A percentile compares a stretch with the other conserved stretches of the same genome.
phyloP scores from a whole-genome alignment of 169 alveolate species.

The Cardiosporidium cionae region DNA sequence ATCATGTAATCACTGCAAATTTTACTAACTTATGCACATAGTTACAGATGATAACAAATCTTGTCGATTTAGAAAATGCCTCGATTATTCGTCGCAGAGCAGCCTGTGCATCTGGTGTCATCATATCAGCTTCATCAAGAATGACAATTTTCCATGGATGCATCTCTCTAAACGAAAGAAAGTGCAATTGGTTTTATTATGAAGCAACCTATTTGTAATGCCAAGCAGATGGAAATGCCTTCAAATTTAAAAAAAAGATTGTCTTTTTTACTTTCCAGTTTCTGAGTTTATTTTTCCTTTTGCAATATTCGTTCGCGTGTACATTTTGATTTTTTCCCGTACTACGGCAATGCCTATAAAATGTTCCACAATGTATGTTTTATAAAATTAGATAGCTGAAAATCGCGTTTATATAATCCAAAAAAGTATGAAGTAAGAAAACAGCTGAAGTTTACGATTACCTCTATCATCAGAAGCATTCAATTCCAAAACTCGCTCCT shows the following conservation, averaged over 20 bases:
- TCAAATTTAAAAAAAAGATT: neutral
- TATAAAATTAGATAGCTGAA: neutral
- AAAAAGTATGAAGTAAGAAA: neutral
- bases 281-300: slow-evolving; percentile 61
- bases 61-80: slow-evolving; percentile 83
- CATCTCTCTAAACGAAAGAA: slow-evolving; percentile 43
- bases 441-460: neutral
- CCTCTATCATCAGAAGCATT: slow-evolving; percentile 99
- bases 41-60: slow-evolving; percentile 97
- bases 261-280: slow-evolving; percentile 49
- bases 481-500: slow-evolving; percentile 88
- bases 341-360: slow-evolving; percentile 88
- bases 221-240: neutral
- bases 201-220: neutral
- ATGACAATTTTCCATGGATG: slow-evolving; percentile 89
- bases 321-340: slow-evolving; percentile 91
- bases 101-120: slow-evolving; percentile 98
- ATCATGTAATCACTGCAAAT: slow-evolving; percentile 54
- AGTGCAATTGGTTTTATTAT: neutral
- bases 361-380: neutral
- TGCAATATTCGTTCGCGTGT: slow-evolving; percentile 86
- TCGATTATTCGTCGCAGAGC: slow-evolving; percentile 97
- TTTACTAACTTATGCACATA: slow-evolving; percentile 64
- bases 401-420: neutral
- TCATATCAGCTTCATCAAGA: slow-evolving; percentile 98